Evolutionary conservation across 1,139 yeast species (phyloP).

Genomic region (Casaregolazyma suthepensis): DNA sequence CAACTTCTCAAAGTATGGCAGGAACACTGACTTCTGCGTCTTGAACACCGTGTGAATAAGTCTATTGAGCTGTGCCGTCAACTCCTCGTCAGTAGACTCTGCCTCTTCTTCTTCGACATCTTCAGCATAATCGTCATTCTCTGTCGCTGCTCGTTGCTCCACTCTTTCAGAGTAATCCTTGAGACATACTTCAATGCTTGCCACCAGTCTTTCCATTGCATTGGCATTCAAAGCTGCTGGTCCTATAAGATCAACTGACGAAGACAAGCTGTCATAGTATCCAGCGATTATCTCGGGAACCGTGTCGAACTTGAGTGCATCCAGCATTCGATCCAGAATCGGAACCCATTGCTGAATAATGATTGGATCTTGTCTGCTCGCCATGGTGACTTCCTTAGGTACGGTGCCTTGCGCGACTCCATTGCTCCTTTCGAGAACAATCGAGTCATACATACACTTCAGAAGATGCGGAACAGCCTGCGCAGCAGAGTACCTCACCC

Average conservation of each 20-base stretch:
- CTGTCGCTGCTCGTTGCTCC: slow-evolving; percentile 65
- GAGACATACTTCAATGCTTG: slow-evolving; percentile 56
- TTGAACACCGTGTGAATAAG: slow-evolving; percentile 71
- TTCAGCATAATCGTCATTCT: slow-evolving; percentile 60
- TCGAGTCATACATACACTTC: slow-evolving; percentile 57
- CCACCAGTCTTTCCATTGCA: slow-evolving; percentile 55
- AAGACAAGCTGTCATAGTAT: slow-evolving; percentile 67
- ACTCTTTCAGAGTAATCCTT: slow-evolving; percentile 67
- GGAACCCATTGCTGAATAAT: slow-evolving; percentile 65
- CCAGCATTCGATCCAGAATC: slow-evolving; percentile 61
- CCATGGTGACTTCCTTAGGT: slow-evolving; percentile 8
- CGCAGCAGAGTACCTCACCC: slow-evolving; percentile 88
- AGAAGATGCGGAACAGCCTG: slow-evolving; percentile 74
- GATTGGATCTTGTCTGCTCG: slow-evolving; percentile 32
- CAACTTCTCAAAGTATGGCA: slow-evolving; percentile 54
- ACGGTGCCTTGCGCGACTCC: slow-evolving; percentile 40
- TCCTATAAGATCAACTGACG: slow-evolving; percentile 63
- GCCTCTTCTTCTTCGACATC: slow-evolving; percentile 68
- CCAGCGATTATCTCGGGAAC: slow-evolving; percentile 77
- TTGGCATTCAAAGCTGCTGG: slow-evolving; percentile 48
- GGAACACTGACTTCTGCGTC: slow-evolving; percentile 50
- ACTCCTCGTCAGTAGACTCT: slow-evolving; percentile 84
- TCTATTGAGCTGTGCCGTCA: slow-evolving; percentile 78
- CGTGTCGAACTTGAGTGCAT: slow-evolving; percentile 69
- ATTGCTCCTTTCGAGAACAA: slow-evolving; percentile 20